Percentiles rank a stretch among this genome's conserved stretches.
Conservation (phyloP, 2,329 filamentous ascomycete genomes). For the Didymella lethalis region DNA sequence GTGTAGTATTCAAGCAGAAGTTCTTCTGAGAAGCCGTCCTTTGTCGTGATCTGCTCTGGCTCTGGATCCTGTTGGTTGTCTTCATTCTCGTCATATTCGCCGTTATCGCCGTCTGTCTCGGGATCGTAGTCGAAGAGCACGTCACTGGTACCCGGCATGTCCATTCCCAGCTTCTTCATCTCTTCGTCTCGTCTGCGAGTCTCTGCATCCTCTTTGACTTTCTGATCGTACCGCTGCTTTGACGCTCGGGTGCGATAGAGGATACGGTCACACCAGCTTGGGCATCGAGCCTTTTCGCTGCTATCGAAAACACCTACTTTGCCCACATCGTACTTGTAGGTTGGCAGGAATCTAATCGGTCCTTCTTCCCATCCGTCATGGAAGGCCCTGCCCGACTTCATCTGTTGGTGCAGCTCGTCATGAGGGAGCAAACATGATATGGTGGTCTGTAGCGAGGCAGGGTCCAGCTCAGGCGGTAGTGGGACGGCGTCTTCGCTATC, state of each 20-base stretch:
- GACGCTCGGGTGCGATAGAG: constrained; percentile 81
- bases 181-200: constrained; percentile 79
- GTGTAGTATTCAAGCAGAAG: constrained; percentile 74
- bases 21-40: constrained; percentile 65
- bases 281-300: constrained; percentile 89
- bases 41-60: constrained; percentile 62
- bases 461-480: constrained; percentile 69
- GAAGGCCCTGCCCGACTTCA: constrained; percentile 79
- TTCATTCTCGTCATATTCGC: constrained; percentile 46
- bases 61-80: constrained; percentile 51
- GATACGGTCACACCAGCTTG: constrained; percentile 97
- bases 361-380: constrained; percentile 94
- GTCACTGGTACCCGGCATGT: constrained; percentile 77
- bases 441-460: constrained; percentile 86
- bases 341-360: constrained; percentile 84
- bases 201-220: constrained; percentile 69
- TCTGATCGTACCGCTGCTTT: constrained; percentile 70
- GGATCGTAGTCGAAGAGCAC: constrained; percentile 92
- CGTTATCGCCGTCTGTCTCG: constrained; percentile 72
- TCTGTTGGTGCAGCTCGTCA: constrained; percentile 81
- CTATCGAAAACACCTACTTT: constrained; percentile 92
- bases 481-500: constrained; percentile 30
- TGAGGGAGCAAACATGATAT: constrained; percentile 86
- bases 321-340: constrained; percentile 98
- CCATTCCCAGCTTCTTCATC: constrained; percentile 81